Evolutionary conservation across 2,329 filamentous ascomycete genomes (phyloP), one percentile per base, ranked within the genome.

Genomic region (Claviceps spartinae): DNA sequence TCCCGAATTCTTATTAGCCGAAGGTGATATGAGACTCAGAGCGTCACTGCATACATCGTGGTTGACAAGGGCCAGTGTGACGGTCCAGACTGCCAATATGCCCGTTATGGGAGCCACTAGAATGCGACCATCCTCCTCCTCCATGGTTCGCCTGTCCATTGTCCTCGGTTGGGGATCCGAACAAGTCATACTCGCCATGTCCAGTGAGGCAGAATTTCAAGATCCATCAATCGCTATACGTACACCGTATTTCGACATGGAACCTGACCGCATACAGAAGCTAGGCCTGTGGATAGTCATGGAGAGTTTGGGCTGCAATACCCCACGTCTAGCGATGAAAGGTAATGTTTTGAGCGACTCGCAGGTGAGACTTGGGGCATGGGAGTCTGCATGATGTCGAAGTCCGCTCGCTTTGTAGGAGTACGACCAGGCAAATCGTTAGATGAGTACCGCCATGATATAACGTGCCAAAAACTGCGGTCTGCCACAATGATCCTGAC

Each of bases 241-340:
- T 48, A 86, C 85, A 1, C 73, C 79, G 14, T 83, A 91, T 56
- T 76, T 94, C 49, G 84, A 94, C 67, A 68, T 95, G 43, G 80
- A 82, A 45, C 85, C 87, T 0, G 74, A 71, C n/a, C 67, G 77
- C 56, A 70, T 73, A 53, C 68, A 67, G 34, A 68, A 67, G 9
- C 76, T 77, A 20, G 82, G 82, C 18, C 65, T 89, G 53, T 94
- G 86, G 85, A 72, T 96, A 50, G 83, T 95, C 5, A 71, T 96
- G 43, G 89, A 96, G 67, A 77, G 85, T 57, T 77, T 91, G 60
- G 85, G 82, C n/a, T 77, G 76, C 11, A 72, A 63, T 24, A 60
- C 62, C 24, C 59, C 59, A 3, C 57, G 61, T 2, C 65, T 69
- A 24, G 66, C 71, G 52, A 76, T 86, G 7, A 67, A 71, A 43